Evolutionary conservation across 371 early-diverging fungal genomes (phyloP), one percentile per base, ranked within the genome.

Genomic region (Apophysomyces variabilis): DNA sequence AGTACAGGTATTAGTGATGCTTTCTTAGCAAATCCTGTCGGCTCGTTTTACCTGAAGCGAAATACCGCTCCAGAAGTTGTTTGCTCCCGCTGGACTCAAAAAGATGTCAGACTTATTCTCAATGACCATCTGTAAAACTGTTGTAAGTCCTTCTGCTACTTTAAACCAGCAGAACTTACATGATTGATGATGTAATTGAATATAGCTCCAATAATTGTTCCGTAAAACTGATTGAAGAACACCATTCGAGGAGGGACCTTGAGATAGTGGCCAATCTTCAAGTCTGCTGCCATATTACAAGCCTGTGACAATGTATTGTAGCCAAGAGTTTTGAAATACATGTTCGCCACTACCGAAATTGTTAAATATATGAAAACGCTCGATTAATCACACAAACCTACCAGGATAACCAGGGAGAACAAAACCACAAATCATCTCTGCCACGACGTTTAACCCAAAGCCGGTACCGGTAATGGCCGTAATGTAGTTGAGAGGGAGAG

Each of bases 181-280:
- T 70, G 38, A 43, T 80, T 84, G 38, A 85, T 80, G 26, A 83
- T 60, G 58, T 83, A 86, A 57, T 86, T 86, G 67, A 85, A 83
- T 16, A 84, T 50, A 38, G 73, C 72, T 11, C 86, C 88, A 38
- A 89, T 65, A 1, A 87, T 68, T 0, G 90, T 89, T 8, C 91
- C 91, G 38, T 81, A 67, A 38, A 90, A 71, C 66, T 90, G 91
- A 9, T 80, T 78, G 2, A 77, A 63, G 64, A 89, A 91, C 62
- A 87, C 73, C 38, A 77, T 58, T 13, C 88, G 79, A 3, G 91
- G 91, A 21, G 90, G 90, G 1, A 91, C 85, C 74, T 92, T 92
- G 78, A 92, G 86, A 70, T 92, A 92, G 44, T 89, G 87, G n/a
- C 90, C 91, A 43, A 91, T 79, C 62, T 91, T 91, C 44, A 89